A percentile compares a stretch with the other conserved stretches of the same genome.
These are phyloP conservation scores for Macrocybe gigantea DNA, from an alignment of 768 basidiomycete genomes.

Conservation along the genomic window DNA sequence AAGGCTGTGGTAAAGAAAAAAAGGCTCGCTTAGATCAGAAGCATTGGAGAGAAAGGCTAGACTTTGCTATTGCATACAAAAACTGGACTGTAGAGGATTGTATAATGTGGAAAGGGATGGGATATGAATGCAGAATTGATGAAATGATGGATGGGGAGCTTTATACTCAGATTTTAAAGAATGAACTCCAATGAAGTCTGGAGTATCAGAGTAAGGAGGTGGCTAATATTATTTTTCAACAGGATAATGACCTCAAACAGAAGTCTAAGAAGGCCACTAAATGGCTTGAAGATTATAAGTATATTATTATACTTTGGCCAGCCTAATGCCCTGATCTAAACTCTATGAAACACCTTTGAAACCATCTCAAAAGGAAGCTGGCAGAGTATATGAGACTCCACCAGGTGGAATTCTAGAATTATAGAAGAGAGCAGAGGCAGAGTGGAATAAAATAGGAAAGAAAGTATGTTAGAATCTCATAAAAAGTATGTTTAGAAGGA, in stretches of 20 bases:
- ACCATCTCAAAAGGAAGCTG: conserved; percentile 1
- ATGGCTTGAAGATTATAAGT: conserved; percentile 13
- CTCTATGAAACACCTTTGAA: conserved; percentile 23
- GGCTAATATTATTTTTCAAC: conserved; percentile 13
- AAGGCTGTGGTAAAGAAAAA: conserved; percentile 8
- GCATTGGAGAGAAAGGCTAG: conserved; percentile 4
- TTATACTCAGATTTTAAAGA: conserved; percentile 16
- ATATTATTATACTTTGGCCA: conserved; percentile 14
- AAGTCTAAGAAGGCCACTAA: conserved; percentile 6
- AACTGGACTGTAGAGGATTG: conserved; percentile 20
- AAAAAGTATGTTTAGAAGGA: conserved; percentile 9
- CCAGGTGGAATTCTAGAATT: conserved; percentile 5
- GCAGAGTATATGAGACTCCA: neutral
- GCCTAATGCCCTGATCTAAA: conserved; percentile 22
- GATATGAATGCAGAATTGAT: conserved; percentile 10
- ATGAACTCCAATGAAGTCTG: conserved; percentile 10
- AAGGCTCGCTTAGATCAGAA: conserved; percentile 3
- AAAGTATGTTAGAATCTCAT: conserved; percentile 5
- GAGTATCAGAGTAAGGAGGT: conserved; percentile 3
- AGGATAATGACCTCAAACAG: conserved; percentile 20
- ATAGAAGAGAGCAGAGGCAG: conserved; percentile 19
- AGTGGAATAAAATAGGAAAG: conserved; percentile 16
- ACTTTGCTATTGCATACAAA: conserved; percentile 8
- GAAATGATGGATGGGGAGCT: conserved; percentile 17
- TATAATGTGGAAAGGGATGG: conserved; percentile 16